Evolutionary conservation across 1,284 basidiomycete genomes (phyloP).

Genomic region (Sanghuangporus sanghuang): DNA sequence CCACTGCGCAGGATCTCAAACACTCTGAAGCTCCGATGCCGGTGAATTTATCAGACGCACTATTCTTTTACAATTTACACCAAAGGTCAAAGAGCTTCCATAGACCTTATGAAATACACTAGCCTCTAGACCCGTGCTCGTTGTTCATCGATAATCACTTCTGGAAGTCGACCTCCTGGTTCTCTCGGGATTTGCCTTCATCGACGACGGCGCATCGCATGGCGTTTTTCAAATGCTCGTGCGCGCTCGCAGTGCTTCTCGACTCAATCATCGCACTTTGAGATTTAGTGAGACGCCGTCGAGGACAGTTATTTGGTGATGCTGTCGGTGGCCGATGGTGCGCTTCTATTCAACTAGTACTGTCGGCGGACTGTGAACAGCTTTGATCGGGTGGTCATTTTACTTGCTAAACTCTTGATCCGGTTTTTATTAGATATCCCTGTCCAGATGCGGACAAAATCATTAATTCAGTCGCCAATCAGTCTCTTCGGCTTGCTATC

Average conservation of each 20-base stretch:
- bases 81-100: neutral
- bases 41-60: neutral
- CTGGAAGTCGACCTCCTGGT: neutral
- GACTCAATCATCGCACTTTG: slow-evolving; percentile 5
- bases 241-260: neutral
- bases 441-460: neutral
- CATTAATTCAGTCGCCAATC: neutral
- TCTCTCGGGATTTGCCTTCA: neutral
- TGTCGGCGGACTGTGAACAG: neutral
- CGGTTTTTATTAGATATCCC: neutral
- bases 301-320: neutral
- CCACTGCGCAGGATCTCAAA: neutral
- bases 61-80: neutral
- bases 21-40: neutral
- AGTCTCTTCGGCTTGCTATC: neutral
- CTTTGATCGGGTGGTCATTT: neutral
- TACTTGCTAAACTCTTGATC: neutral
- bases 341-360: neutral
- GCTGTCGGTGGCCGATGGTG: neutral
- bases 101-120: neutral
- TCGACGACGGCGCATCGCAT: neutral
- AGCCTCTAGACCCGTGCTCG: neutral
- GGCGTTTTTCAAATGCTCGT: neutral
- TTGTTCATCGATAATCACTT: neutral
- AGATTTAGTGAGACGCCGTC: neutral